Evolutionary conservation across 306 rosid species (phyloP).

Genomic region (Prosopis cineraria): DNA sequence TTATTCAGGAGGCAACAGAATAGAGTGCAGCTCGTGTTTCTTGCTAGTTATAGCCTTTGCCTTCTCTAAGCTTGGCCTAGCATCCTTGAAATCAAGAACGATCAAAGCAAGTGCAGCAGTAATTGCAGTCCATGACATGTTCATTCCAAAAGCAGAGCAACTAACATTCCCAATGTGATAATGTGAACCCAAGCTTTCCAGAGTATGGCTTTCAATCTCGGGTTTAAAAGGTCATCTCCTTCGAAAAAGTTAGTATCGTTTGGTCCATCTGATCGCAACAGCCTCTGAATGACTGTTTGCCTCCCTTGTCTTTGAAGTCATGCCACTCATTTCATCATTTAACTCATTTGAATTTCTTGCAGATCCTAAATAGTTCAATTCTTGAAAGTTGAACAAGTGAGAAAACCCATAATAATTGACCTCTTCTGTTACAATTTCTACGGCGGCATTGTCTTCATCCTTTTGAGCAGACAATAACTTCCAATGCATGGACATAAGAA

Average conservation of each 20-base stretch:
- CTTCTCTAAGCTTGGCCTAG: slow-evolving; percentile 86
- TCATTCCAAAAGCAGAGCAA: slow-evolving; percentile 76
- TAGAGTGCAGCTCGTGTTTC: background rate
- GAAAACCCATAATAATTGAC: slow-evolving; percentile 74
- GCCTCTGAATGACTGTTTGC: slow-evolving; percentile 44
- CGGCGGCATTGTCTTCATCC: slow-evolving; percentile 58
- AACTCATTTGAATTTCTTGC: slow-evolving; percentile 48
- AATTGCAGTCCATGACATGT: slow-evolving; percentile 93
- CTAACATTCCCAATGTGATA: slow-evolving; percentile 81
- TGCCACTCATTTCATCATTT: slow-evolving; percentile 46
- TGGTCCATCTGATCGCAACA: slow-evolving; percentile 33
- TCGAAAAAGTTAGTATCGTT: slow-evolving; percentile 33
- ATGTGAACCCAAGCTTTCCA: slow-evolving; percentile 76
- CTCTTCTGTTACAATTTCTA: slow-evolving; percentile 55
- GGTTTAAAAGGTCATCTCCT: slow-evolving; percentile 32
- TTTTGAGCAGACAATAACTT: slow-evolving; percentile 53
- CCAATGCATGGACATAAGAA: slow-evolving; percentile 68
- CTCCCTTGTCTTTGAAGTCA: slow-evolving; percentile 39
- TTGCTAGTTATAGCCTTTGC: slow-evolving; percentile 39
- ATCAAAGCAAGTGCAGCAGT: slow-evolving; percentile 84
- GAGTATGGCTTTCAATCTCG: slow-evolving; percentile 48
- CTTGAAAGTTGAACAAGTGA: slow-evolving; percentile 54
- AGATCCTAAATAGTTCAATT: slow-evolving; percentile 44
- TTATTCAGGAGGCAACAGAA: slow-evolving; percentile 11
- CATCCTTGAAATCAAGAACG: slow-evolving; percentile 94